phyloP scores from a whole-genome alignment of 2,329 filamentous ascomycete genomes.

The Stemphylium lycopersici region DNA sequence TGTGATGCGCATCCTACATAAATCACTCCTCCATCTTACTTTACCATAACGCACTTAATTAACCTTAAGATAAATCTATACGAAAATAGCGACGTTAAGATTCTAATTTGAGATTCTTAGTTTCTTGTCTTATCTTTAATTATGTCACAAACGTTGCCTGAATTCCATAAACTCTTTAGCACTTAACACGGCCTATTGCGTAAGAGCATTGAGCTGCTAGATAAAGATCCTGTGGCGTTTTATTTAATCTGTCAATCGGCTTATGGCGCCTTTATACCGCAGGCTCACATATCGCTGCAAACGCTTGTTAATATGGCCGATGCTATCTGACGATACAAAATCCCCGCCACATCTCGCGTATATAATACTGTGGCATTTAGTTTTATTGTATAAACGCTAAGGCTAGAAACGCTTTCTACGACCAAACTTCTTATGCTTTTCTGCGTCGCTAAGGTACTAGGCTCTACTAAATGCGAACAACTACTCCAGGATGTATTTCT shows the following conservation, averaged over 20 bases:
- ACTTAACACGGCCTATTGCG: not conserved
- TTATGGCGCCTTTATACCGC: constrained; percentile 12
- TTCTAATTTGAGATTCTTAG: not conserved
- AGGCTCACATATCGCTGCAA: constrained; percentile 11
- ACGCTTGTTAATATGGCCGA: constrained; percentile 10
- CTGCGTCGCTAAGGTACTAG: constrained; percentile 4
- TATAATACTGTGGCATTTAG: constrained; percentile 5
- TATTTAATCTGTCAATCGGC: constrained; percentile 12
- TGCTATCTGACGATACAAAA: constrained; percentile 8
- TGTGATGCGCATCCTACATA: not conserved
- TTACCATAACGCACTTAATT: not conserved
- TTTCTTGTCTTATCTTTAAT: constrained; percentile 11
- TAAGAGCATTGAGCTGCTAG: constrained; percentile 2
- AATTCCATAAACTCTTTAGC: constrained; percentile 13
- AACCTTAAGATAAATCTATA: not conserved
- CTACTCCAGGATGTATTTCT: constrained; percentile 13
- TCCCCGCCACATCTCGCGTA: constrained; percentile 1
- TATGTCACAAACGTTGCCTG: constrained; percentile 3
- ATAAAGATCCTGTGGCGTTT: constrained; percentile 10
- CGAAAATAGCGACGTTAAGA: constrained; percentile 4
- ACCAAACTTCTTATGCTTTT: constrained; percentile 9
- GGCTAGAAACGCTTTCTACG: constrained; percentile 8
- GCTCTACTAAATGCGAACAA: not conserved
- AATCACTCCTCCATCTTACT: not conserved
- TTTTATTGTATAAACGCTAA: constrained; percentile 8